Percentiles rank a stretch among this genome's conserved stretches.
These are phyloP conservation scores for Phytophthora meadii DNA, from an alignment of 352 stramenopile genomes.

Conservation along the genomic window DNA sequence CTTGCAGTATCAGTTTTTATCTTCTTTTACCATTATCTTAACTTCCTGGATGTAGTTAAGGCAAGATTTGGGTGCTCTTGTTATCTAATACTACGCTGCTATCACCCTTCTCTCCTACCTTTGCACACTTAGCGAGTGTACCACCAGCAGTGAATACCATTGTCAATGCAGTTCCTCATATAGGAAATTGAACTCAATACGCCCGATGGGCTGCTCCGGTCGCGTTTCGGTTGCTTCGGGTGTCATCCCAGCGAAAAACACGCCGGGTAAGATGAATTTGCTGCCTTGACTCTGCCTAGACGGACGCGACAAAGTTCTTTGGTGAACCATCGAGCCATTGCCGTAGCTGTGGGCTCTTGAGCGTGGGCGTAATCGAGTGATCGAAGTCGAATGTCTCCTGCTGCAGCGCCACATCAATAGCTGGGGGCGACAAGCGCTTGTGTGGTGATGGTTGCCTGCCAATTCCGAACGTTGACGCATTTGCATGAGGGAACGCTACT, in stretches of 20 bases:
- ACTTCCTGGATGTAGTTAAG: slow-evolving; percentile 4
- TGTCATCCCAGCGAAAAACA: slow-evolving; percentile 6
- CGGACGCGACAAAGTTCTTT: slow-evolving; percentile 83
- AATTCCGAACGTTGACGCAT: slow-evolving; percentile 53
- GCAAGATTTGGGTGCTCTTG: slow-evolving; percentile 12
- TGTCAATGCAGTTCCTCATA: slow-evolving; percentile 33
- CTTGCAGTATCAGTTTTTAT: neutral
- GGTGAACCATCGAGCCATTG: slow-evolving; percentile 87
- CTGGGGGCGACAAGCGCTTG: slow-evolving; percentile 77
- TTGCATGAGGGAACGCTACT: slow-evolving; percentile 77
- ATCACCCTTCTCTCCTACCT: slow-evolving; percentile 3
- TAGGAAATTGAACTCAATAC: slow-evolving; percentile 30
- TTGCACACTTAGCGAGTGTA: neutral
- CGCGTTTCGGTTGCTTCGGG: slow-evolving; percentile 10
- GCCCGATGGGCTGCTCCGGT: slow-evolving; percentile 8
- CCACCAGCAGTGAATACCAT: slow-evolving; percentile 19
- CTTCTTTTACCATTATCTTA: slow-evolving; percentile 34
- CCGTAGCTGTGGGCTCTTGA: slow-evolving; percentile 85
- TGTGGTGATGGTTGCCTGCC: slow-evolving; percentile 62
- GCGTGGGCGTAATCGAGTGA: slow-evolving; percentile 84
- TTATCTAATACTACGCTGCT: slow-evolving; percentile 26
- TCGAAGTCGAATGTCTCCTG: slow-evolving; percentile 89
- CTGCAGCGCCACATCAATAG: slow-evolving; percentile 81
- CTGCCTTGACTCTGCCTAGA: slow-evolving; percentile 48
- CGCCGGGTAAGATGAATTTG: slow-evolving; percentile 24